A percentile compares a stretch with the other conserved stretches of the same genome.
Conservation (phyloP, 164 flowering plant species). For the Chimonanthus praecox region DNA sequence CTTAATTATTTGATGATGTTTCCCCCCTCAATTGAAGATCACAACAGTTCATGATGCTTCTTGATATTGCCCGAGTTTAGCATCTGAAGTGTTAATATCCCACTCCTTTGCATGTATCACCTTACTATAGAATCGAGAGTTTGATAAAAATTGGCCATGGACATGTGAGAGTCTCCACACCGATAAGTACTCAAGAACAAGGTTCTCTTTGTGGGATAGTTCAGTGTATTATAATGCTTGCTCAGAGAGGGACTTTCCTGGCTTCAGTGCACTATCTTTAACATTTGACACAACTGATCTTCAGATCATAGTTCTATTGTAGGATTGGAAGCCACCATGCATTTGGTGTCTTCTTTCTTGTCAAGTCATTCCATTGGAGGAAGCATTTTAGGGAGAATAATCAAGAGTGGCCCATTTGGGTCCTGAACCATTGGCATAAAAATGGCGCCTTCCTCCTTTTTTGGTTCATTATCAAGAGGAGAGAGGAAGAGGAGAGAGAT, state of each 20-base stretch:
- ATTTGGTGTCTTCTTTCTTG: not conserved
- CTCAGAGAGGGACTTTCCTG: not conserved
- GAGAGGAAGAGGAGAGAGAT: no score
- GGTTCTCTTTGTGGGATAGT: not conserved
- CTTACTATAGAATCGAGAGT: not conserved
- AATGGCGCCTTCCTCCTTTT: no score
- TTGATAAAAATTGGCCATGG: not conserved
- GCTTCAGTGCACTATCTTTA: not conserved
- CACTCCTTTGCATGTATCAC: not conserved
- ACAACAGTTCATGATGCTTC: no score
- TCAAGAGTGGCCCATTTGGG: no score
- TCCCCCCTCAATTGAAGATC: not conserved
- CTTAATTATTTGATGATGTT: not conserved
- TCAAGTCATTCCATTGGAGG: not conserved
- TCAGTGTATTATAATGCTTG: not conserved
- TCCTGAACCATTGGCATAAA: no score
- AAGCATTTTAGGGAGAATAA: not conserved
- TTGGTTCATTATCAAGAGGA: no score
- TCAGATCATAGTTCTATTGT: not conserved
- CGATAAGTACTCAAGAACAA: not conserved
- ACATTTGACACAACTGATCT: not conserved
- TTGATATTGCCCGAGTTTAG: not conserved
- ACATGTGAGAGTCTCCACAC: not conserved
- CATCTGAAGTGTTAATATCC: not conserved
- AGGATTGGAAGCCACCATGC: not conserved